These are phyloP conservation scores for Eucalyptus guilfoylei DNA, from an alignment of 345 rosid genomes.

Conservation along the genomic window DNA sequence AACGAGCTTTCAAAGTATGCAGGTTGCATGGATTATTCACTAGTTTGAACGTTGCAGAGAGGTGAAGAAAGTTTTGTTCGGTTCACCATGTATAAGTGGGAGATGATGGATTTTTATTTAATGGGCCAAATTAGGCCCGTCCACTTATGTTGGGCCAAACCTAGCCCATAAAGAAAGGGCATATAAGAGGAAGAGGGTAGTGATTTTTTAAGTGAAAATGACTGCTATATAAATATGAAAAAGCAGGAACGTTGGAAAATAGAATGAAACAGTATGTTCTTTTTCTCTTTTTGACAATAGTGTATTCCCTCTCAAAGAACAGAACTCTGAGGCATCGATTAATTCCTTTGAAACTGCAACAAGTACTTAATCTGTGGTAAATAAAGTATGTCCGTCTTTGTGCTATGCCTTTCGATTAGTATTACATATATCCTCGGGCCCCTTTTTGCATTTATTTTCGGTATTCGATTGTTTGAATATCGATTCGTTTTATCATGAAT, in stretches of 20 bases:
- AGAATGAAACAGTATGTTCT: too few relatives aligned
- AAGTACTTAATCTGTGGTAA: too few relatives aligned
- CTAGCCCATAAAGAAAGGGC: accelerated
- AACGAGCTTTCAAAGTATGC: accelerated
- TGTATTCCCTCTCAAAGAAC: too few relatives aligned
- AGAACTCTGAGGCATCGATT: accelerated
- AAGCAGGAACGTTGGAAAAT: too few relatives aligned
- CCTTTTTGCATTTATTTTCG: accelerated
- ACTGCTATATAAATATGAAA: too few relatives aligned
- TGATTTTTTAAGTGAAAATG: accelerated
- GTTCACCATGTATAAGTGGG: accelerated
- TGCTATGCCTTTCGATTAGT: accelerated
- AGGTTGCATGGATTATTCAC: accelerated
- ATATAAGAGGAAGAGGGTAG: accelerated
- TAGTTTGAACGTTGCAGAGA: accelerated
- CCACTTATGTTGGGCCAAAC: accelerated
- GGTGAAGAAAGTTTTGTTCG: accelerated
- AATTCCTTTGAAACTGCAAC: accelerated
- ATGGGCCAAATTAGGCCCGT: accelerated
- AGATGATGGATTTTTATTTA: accelerated
- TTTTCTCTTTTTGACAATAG: too few relatives aligned
- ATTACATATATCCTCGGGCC: accelerated
- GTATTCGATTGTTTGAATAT: accelerated
- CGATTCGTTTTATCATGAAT: accelerated
- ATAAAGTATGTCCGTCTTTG: accelerated